These are phyloP conservation scores for Ophiostoma ulmi DNA, from an alignment of 2,329 filamentous ascomycete genomes.

Conservation along the genomic window DNA sequence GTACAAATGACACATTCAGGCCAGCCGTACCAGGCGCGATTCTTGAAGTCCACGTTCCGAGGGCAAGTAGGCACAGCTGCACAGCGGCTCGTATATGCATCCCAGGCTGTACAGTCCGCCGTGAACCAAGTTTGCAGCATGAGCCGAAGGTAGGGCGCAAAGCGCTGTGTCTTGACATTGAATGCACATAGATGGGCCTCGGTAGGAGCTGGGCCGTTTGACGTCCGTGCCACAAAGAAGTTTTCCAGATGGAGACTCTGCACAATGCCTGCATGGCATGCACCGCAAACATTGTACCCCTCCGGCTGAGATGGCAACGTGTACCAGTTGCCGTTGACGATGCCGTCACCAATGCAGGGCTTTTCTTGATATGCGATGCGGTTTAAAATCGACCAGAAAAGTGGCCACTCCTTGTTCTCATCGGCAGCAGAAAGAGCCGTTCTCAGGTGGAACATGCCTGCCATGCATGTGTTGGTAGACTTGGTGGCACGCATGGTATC, in stretches of 20 bases:
- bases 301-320: constrained; percentile 33
- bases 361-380: constrained; percentile 31
- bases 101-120: background rate
- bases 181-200: constrained; percentile 34
- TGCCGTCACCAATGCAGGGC: constrained; percentile 34
- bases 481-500: constrained; percentile 28
- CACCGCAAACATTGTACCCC: constrained; percentile 36
- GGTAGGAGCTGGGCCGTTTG: constrained; percentile 23
- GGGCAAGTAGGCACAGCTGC: constrained; percentile 31
- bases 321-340: constrained; percentile 34
- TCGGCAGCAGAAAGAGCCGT: constrained; percentile 34
- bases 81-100: background rate
- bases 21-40: constrained; percentile 37
- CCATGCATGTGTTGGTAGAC: constrained; percentile 26
- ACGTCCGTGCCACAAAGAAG: constrained; percentile 32
- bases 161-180: constrained; percentile 33
- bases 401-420: constrained; percentile 31
- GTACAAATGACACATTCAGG: constrained; percentile 34
- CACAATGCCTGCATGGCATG: constrained; percentile 35
- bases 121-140: constrained; percentile 21
- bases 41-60: constrained; percentile 29
- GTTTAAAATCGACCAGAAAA: constrained; percentile 36
- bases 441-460: constrained; percentile 32
- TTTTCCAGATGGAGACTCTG: constrained; percentile 32
- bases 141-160: constrained; percentile 18